A percentile compares a stretch with the other conserved stretches of the same genome.
These are phyloP conservation scores for Aspergillus felis DNA, from an alignment of 2,329 filamentous ascomycete genomes.

Conservation along the genomic window DNA sequence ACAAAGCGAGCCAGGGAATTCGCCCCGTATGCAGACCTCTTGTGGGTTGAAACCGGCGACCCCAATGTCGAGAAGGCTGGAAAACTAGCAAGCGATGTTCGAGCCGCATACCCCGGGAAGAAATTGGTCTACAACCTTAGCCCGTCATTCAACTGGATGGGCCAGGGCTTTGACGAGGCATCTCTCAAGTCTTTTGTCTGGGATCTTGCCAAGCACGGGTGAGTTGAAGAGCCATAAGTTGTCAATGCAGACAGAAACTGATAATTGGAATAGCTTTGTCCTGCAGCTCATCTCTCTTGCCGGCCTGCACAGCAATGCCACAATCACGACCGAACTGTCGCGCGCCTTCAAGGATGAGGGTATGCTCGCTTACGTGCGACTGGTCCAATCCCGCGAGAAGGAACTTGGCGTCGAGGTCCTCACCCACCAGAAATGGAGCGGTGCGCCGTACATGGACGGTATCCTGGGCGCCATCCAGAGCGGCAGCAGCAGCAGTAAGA, in stretches of 20 bases:
- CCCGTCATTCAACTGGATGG: slow-evolving; percentile 98
- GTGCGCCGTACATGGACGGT: slow-evolving; percentile 75
- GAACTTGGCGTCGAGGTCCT: slow-evolving; percentile 87
- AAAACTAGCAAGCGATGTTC: slow-evolving; percentile 72
- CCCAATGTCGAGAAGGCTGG: slow-evolving; percentile 75
- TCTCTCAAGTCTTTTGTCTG: slow-evolving; percentile 89
- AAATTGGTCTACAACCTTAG: slow-evolving; percentile 94
- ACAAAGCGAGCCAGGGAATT: slow-evolving; percentile 92
- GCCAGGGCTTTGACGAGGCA: slow-evolving; percentile 80
- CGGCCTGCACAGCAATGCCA: slow-evolving; percentile 61
- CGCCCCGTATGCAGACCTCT: slow-evolving; percentile 84
- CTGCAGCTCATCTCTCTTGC: slow-evolving; percentile 63
- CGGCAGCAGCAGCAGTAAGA: slow-evolving; percentile 81
- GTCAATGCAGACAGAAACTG: not conserved
- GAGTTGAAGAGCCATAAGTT: slow-evolving; percentile 39
- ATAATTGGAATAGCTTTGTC: slow-evolving; percentile 46
- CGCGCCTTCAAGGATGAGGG: slow-evolving; percentile 81
- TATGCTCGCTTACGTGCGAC: slow-evolving; percentile 95
- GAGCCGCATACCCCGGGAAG: slow-evolving; percentile 67
- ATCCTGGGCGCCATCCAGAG: slow-evolving; percentile 88
- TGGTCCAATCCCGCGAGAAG: slow-evolving; percentile 87
- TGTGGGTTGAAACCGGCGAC: slow-evolving; percentile 96
- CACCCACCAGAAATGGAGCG: slow-evolving; percentile 82
- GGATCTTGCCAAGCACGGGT: slow-evolving; percentile 89
- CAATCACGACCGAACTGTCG: slow-evolving; percentile 69